Base-by-base conservation (phyloP, 2,329 filamentous ascomycete genomes). In the Fusarium goolgardi region DNA sequence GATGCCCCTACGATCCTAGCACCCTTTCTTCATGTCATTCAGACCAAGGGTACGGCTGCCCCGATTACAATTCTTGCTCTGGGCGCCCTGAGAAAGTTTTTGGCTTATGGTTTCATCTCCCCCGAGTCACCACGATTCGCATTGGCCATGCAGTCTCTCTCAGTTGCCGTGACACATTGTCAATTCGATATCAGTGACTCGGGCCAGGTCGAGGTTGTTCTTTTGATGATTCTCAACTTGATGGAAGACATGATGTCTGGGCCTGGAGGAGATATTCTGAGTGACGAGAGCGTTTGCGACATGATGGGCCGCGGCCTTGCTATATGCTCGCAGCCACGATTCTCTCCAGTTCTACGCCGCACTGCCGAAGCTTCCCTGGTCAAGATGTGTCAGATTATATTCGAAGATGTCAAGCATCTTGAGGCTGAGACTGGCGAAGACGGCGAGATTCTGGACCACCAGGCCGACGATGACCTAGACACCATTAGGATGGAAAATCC, bases 221-320 rank as follows among this genome's bases (percentile, higher is more conserved):
- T 98, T 55, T 83, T 98, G 57, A 91, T 96, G 81, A 98, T 99
- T 73, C 80, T 99, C 62, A 96, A 97, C 76, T 86, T 99, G 46
- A 99, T 99, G 96, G 96, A 99, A 79, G 92, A 94, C 75, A 97
- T 99, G 91, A 90, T 99, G 73, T 96, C 94, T 18, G 93, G 96
- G 1, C 93, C 94, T 0, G 94, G 95, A 31, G 96, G 96, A 37
- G 91, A 96, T 70, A 88, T 98, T 13, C 83, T 99, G n/a, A 96
- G 95, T 60, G 96, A 99, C 74, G 95, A 98, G 81, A 98, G 95
- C 76, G 94, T 99, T 13, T 99, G 96, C 77, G 94, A 97, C 78
- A 98, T 99, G 94, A 98, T 99, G 95, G 96, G 97, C 78, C 95
- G 94, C 3, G 96, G 95, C 2, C 81, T 99, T 70, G 97, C 94